Evolutionary conservation across 2,329 filamentous ascomycete species (phyloP).

Genomic region (Beauveria australis): DNA sequence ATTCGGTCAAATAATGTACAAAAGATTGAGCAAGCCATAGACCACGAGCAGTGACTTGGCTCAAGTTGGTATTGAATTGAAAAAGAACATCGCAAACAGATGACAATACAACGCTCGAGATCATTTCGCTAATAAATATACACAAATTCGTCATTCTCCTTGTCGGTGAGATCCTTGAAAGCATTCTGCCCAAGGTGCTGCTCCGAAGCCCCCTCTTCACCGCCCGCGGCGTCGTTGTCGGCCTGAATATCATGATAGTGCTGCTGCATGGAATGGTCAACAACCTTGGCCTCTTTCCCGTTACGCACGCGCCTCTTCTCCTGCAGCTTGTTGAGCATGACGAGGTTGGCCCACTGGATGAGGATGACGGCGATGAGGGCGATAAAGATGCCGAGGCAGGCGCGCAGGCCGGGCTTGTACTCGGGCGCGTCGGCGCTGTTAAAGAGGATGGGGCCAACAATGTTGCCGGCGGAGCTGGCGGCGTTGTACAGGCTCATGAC

Average conservation of each 20-base stretch:
- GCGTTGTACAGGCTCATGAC: slow-evolving; percentile 58
- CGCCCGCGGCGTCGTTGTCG: slow-evolving; percentile 19
- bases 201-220: slow-evolving; percentile 15
- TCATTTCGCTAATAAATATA: slow-evolving; percentile 42
- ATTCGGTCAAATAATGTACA: not conserved
- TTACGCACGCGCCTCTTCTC: slow-evolving; percentile 44
- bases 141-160: slow-evolving; percentile 60
- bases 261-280: slow-evolving; percentile 53
- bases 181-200: slow-evolving; percentile 37
- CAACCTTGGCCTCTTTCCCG: slow-evolving; percentile 51
- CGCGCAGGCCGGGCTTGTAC: slow-evolving; percentile 49
- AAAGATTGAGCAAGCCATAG: too few species aligned
- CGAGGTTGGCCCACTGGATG: slow-evolving; percentile 46
- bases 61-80: too few species aligned
- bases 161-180: slow-evolving; percentile 54
- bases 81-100: not conserved
- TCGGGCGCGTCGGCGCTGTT: slow-evolving; percentile 45
- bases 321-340: slow-evolving; percentile 50
- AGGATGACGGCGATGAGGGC: slow-evolving; percentile 44
- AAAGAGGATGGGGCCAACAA: slow-evolving; percentile 59
- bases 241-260: slow-evolving; percentile 29
- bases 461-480: slow-evolving; percentile 54
- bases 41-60: too few species aligned
- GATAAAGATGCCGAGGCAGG: slow-evolving; percentile 46
- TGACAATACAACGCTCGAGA: not conserved